Evolutionary conservation across 2,329 filamentous ascomycete genomes (phyloP).

Genomic region (Conoideocrella luteorostrata): DNA sequence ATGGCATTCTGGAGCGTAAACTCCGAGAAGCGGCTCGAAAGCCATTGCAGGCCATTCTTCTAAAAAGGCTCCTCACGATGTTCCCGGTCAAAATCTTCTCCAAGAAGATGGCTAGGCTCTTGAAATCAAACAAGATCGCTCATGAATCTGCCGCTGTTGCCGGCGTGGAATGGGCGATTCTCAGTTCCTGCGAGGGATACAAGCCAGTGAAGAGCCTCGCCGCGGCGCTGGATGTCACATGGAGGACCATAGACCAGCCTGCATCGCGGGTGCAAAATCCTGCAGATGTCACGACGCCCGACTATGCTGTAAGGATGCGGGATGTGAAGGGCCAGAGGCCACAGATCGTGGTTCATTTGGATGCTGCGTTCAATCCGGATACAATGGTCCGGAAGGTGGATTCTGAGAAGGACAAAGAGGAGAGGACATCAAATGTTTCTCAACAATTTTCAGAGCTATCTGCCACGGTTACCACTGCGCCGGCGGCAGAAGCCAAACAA

Average conservation of each 20-base stretch:
- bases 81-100: conserved; percentile 25
- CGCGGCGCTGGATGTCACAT: conserved; percentile 18
- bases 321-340: neutral
- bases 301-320: conserved; percentile 11
- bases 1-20: conserved; percentile 24
- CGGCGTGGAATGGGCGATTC: conserved; percentile 24
- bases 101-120: conserved; percentile 15
- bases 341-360: conserved; percentile 1
- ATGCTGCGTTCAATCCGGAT: conserved; percentile 5
- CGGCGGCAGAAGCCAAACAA: neutral
- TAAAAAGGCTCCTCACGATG: conserved; percentile 15
- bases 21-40: conserved; percentile 19
- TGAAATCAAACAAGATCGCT: conserved; percentile 15
- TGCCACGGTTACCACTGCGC: neutral
- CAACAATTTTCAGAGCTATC: neutral
- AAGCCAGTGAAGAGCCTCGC: conserved; percentile 21
- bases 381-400: conserved; percentile 2
- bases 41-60: conserved; percentile 19
- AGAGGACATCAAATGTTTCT: too few species aligned
- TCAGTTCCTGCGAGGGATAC: conserved; percentile 21
- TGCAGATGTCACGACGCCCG: neutral
- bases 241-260: conserved; percentile 18
- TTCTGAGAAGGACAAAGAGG: too few species aligned
- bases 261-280: neutral
- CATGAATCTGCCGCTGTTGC: conserved; percentile 14